phyloP scores from a whole-genome alignment of 164 flowering plant genomes.

The Pachysandra terminalis region DNA sequence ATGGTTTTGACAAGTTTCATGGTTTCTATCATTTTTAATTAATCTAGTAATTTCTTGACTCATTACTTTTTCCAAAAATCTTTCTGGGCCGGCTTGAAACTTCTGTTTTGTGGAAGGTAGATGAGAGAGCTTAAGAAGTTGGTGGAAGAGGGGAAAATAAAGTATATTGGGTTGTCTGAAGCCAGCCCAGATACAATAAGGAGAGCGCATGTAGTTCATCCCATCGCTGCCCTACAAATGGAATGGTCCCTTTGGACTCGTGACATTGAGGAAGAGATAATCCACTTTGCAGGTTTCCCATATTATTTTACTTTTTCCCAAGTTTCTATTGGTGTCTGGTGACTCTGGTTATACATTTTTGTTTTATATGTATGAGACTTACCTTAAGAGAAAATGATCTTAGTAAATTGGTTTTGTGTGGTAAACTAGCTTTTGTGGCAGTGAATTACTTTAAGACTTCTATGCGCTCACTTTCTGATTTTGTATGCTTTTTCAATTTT shows the following conservation, averaged over 20 bases:
- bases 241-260: constrained; percentile 30
- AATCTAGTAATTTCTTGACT: neutral
- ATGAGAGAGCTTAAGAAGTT: constrained; percentile 21
- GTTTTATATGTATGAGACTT: no score
- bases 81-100: neutral
- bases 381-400: no score
- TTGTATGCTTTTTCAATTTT: neutral
- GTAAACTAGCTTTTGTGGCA: neutral
- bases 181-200: constrained; percentile 20
- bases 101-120: neutral
- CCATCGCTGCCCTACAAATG: constrained; percentile 26
- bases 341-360: constrained; percentile 6
- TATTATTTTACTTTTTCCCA: neutral
- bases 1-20: neutral
- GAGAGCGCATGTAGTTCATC: constrained; percentile 33
- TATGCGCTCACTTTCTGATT: neutral
- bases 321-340: no score
- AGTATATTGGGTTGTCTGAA: constrained; percentile 22
- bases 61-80: neutral
- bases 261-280: constrained; percentile 25
- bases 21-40: neutral
- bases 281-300: constrained; percentile 25
- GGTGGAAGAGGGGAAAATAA: constrained; percentile 16
- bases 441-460: neutral
- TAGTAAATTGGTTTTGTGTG: neutral